Evolutionary conservation across 225 moss, liverwort and hornwort species (phyloP).

Genomic region (Physcomitrellopsis africana): DNA sequence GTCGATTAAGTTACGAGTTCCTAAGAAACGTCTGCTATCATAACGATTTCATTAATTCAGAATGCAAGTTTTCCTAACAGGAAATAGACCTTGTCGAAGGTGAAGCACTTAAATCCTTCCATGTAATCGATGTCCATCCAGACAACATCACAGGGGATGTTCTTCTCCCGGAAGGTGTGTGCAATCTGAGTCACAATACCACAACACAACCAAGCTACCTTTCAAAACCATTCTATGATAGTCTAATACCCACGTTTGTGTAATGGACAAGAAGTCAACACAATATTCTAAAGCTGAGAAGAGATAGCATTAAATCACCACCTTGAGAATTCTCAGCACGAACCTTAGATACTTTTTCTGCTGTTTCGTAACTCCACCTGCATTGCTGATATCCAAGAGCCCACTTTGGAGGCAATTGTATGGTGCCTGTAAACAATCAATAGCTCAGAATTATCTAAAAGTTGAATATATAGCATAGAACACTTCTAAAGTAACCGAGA

Average conservation of each 20-base stretch:
- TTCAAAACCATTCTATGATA: not conserved
- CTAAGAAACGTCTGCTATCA: not conserved
- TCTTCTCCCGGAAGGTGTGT: constrained; percentile 70
- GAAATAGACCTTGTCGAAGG: constrained; percentile 62
- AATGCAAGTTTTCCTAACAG: not conserved
- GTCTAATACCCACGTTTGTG: not conserved
- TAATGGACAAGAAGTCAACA: not conserved
- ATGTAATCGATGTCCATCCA: constrained; percentile 99
- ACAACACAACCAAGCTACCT: not conserved
- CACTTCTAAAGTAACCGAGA: not conserved
- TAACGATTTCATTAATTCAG: not conserved
- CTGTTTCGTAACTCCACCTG: constrained; percentile 77
- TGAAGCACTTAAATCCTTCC: constrained; percentile 83
- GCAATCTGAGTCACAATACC: constrained; percentile 58
- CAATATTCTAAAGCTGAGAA: not conserved
- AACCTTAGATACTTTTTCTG: constrained; percentile 66
- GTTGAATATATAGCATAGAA: not conserved
- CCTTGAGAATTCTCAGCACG: not conserved
- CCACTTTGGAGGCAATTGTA: constrained; percentile 90
- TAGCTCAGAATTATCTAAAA: not conserved
- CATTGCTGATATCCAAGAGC: constrained; percentile 92
- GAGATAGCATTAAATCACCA: constrained; percentile 13
- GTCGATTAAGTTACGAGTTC: not conserved
- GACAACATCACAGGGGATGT: constrained; percentile 81
- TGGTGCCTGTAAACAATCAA: constrained; percentile 52